A percentile compares a stretch with the other conserved stretches of the same genome.
These are phyloP conservation scores for Chalaropsis thielavioides DNA, from an alignment of 2,329 filamentous ascomycete species.

Conservation along the genomic window DNA sequence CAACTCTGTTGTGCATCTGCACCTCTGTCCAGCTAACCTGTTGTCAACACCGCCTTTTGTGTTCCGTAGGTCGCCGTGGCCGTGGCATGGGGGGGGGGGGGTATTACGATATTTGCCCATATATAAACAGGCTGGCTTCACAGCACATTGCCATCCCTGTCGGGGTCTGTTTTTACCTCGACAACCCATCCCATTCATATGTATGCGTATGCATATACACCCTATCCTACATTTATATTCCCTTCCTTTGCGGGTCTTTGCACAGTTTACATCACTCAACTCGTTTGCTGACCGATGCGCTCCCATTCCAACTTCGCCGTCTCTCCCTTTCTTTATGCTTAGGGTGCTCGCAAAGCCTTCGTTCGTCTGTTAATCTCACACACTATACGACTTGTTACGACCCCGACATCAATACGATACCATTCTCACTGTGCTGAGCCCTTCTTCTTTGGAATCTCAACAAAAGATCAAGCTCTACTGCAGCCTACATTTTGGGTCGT, in stretches of 20 bases:
- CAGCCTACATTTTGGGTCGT: neutral
- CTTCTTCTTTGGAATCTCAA: neutral
- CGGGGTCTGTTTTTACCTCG: neutral
- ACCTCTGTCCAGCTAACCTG: neutral
- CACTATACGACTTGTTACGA: neutral
- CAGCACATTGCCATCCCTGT: neutral
- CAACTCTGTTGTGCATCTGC: neutral
- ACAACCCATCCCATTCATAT: neutral
- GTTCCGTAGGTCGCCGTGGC: neutral
- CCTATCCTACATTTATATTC: neutral
- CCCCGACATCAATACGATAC: too few species aligned
- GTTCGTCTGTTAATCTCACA: neutral
- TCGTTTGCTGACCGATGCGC: neutral
- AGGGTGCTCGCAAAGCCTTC: neutral
- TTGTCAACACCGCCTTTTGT: constrained; percentile 2
- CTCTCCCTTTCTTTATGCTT: neutral
- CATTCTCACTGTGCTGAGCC: neutral
- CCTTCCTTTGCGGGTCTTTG: constrained; percentile 5
- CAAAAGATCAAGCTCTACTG: neutral
- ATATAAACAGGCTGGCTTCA: neutral
- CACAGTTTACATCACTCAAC: neutral
- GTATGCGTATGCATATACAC: neutral
- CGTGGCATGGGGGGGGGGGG: neutral
- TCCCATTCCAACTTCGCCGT: neutral
- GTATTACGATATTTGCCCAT: neutral